Evolutionary conservation across 2,329 filamentous ascomycete genomes (phyloP).

Genomic region (Penicillium hordei): DNA sequence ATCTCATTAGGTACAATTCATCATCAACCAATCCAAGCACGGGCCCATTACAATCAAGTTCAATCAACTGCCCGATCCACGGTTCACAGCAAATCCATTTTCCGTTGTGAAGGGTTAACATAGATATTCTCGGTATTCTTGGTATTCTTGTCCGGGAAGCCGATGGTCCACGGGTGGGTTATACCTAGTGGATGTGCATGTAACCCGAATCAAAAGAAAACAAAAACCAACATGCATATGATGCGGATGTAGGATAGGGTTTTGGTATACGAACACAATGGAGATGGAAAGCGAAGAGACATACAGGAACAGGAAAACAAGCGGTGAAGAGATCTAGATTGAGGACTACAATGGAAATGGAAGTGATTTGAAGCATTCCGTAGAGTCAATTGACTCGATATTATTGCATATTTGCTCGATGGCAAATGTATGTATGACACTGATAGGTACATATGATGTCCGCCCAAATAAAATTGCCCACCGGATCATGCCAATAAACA

Average conservation of each 20-base stretch:
- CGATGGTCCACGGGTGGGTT: not conserved
- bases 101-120: not conserved
- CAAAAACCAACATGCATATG: not conserved
- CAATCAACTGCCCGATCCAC: not conserved
- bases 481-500: not conserved
- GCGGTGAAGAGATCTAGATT: not conserved
- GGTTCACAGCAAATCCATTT: not conserved
- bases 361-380: not conserved
- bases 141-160: not conserved
- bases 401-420: conserved; percentile 1
- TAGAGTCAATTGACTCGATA: not conserved
- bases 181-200: not conserved
- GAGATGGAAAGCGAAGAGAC: not conserved
- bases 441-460: conserved; percentile 8
- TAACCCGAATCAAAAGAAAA: not conserved
- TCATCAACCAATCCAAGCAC: not conserved
- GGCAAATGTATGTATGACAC: not conserved
- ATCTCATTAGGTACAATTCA: not conserved
- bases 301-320: not conserved
- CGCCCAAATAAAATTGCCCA: not conserved
- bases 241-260: not conserved
- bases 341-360: not conserved
- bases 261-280: not conserved
- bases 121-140: not conserved
- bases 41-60: not conserved